phyloP scores from a whole-genome alignment of 257 asterid genomes.

The Nicotiana sylvestris region DNA sequence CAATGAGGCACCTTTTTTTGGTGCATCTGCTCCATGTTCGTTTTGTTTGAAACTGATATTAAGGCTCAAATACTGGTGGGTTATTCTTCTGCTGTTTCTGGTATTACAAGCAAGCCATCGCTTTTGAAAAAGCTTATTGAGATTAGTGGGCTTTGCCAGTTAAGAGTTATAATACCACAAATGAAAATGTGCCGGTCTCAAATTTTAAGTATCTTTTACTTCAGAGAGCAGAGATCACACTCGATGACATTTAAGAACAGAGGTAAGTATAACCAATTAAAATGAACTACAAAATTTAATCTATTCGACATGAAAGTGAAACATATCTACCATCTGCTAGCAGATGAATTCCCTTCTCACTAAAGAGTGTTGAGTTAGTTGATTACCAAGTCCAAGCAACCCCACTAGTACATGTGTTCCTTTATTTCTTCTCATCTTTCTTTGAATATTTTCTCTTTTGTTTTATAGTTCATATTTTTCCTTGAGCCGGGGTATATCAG shows the following conservation, averaged over 20 bases:
- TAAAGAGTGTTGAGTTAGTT: background rate
- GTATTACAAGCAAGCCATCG: background rate
- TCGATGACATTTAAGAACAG: background rate
- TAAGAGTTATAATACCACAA: background rate
- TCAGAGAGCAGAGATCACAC: background rate
- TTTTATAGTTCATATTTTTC: background rate
- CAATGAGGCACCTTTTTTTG: background rate
- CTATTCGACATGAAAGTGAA: background rate
- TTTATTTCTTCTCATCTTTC: background rate
- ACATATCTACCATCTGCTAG: background rate
- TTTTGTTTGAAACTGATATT: background rate
- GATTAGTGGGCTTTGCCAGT: background rate
- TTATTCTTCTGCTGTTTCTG: background rate
- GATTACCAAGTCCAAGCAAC: background rate
- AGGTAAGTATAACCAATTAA: background rate
- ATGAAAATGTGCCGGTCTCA: background rate
- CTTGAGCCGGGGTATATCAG: too few species aligned
- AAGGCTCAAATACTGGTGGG: background rate
- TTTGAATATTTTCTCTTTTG: background rate
- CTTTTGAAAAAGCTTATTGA: background rate
- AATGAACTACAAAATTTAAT: background rate
- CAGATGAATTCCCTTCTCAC: background rate
- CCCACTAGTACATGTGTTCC: background rate
- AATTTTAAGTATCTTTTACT: background rate
- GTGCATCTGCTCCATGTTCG: background rate